phyloP scores from a whole-genome alignment of 169 alveolate species.

The Plasmodium yoelii region DNA sequence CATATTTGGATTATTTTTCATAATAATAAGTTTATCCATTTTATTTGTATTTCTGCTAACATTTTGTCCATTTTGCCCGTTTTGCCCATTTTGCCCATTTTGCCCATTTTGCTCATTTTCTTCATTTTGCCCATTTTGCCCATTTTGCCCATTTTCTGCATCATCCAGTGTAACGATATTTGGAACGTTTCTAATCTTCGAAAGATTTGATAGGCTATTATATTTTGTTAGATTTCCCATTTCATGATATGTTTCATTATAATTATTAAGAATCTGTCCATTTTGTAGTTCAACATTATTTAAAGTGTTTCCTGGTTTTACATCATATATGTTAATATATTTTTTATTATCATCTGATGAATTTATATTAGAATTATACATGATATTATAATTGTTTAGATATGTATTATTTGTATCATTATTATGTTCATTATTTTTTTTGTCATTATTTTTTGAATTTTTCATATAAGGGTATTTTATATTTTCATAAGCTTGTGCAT shows the following conservation, averaged over 20 bases:
- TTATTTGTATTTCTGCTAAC: background rate
- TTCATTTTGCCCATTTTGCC: background rate
- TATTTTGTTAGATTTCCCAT: background rate
- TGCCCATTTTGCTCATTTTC: background rate
- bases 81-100: background rate
- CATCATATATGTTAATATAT: background rate
- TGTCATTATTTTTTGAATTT: background rate
- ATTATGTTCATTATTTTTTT: background rate
- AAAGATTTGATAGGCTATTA: background rate
- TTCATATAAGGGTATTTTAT: no score
- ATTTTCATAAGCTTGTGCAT: no score
- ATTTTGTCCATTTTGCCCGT: no score
- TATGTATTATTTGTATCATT: background rate
- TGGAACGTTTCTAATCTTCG: background rate
- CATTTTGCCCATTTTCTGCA: background rate
- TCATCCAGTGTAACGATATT: background rate
- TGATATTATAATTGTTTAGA: no score
- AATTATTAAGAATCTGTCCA: background rate
- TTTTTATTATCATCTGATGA: background rate
- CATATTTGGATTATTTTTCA: background rate
- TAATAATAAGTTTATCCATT: background rate
- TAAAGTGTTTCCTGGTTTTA: background rate
- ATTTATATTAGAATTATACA: background rate
- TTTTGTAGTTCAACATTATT: background rate
- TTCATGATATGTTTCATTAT: background rate